Percentiles rank a stretch among this genome's conserved stretches.
These are phyloP conservation scores for Hypsizygus marmoreus DNA, from an alignment of 768 basidiomycete genomes.

Conservation along the genomic window DNA sequence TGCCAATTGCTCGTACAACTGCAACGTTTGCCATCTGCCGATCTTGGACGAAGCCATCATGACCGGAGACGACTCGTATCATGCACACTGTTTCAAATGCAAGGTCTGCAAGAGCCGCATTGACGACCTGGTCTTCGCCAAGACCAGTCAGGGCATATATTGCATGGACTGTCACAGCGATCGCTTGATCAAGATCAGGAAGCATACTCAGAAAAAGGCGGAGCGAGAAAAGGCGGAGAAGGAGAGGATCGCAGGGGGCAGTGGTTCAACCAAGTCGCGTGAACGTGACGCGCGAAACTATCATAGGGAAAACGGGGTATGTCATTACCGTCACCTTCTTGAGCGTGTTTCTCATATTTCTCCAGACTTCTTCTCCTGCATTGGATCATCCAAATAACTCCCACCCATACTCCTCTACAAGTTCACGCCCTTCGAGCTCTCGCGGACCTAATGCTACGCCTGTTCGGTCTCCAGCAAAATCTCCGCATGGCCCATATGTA, in stretches of 20 bases:
- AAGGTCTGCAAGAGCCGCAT: slow-evolving; percentile 92
- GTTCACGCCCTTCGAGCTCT: slow-evolving; percentile 23
- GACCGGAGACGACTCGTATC: slow-evolving; percentile 98
- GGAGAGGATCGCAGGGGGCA: slow-evolving; percentile 42
- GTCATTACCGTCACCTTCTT: slow-evolving; percentile 22
- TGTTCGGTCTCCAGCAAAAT: slow-evolving; percentile 30
- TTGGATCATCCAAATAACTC: slow-evolving; percentile 2
- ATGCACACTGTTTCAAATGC: slow-evolving; percentile 98
- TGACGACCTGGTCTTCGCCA: slow-evolving; percentile 97
- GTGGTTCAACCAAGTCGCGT: slow-evolving; percentile 43
- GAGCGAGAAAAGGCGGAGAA: slow-evolving; percentile 61
- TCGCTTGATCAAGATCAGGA: slow-evolving; percentile 89
- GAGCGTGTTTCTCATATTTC: slow-evolving; percentile 10
- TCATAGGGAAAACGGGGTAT: slow-evolving; percentile 44
- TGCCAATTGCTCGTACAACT: slow-evolving; percentile 90
- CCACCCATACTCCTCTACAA: background rate
- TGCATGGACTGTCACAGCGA: slow-evolving; percentile 99
- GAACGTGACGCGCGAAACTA: slow-evolving; percentile 40
- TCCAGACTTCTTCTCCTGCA: slow-evolving; percentile 10
- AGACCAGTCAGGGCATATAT: slow-evolving; percentile 97
- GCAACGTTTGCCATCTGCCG: slow-evolving; percentile 90
- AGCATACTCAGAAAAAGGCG: slow-evolving; percentile 87
- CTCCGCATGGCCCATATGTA: slow-evolving; percentile 31
- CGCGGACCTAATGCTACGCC: slow-evolving; percentile 13
- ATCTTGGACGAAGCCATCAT: slow-evolving; percentile 99